Conservation (phyloP, 2,329 filamentous ascomycete species). For the Xylaria sp. region DNA sequence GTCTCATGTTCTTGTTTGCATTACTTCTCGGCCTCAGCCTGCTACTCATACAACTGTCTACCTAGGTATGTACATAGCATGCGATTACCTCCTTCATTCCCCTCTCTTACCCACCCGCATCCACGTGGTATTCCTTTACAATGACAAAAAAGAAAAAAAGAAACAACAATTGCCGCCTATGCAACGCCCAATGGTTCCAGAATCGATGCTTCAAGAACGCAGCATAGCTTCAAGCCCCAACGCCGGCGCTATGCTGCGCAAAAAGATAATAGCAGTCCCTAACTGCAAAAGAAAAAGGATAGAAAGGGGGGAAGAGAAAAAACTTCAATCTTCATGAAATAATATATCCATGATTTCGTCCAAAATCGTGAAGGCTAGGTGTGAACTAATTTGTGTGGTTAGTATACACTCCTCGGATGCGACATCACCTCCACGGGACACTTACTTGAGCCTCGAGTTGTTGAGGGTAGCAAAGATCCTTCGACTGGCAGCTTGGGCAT, state of each 20-base stretch:
- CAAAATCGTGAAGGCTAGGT: constrained; percentile 70
- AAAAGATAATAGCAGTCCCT: too few relatives aligned
- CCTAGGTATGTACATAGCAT: constrained; percentile 1
- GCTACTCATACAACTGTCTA: neutral
- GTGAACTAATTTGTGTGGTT: constrained; percentile 53
- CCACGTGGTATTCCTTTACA: neutral
- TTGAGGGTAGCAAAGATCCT: constrained; percentile 90
- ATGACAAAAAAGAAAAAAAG: neutral
- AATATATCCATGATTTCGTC: constrained; percentile 70
- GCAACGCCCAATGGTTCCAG: constrained; percentile 7
- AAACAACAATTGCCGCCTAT: constrained; percentile 11
- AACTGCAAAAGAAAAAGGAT: too few relatives aligned
- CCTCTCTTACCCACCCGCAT: neutral
- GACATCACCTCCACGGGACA: constrained; percentile 30
- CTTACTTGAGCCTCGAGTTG: constrained; percentile 86
- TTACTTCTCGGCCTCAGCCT: too few relatives aligned
- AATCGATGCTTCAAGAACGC: constrained; percentile 11
- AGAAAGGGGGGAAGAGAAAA: too few relatives aligned
- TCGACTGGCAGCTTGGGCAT: constrained; percentile 87
- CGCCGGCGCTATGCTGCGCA: constrained; percentile 24
- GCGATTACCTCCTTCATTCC: constrained; percentile 5
- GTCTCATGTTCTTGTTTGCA: too few relatives aligned
- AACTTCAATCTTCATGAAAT: constrained; percentile 51
- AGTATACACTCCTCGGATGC: constrained; percentile 5
- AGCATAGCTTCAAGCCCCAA: constrained; percentile 13